Evolutionary conservation across 495 filamentous ascomycete genomes (phyloP).

Genomic region (Cercophora sp.): DNA sequence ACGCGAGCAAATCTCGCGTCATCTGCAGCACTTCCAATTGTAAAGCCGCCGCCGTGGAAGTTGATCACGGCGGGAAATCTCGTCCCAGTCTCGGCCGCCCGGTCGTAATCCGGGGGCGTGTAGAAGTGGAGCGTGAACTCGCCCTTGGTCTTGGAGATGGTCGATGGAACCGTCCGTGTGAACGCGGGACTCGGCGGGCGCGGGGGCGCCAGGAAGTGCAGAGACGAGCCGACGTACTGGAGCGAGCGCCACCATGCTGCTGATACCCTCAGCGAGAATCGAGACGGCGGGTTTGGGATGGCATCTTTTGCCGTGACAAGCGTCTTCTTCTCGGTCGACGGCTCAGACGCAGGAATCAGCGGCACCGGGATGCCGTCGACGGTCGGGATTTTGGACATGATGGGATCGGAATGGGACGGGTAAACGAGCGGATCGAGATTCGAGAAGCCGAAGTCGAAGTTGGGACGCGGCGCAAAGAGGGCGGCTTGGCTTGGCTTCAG

Average conservation of each 20-base stretch:
- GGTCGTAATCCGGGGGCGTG: conserved; percentile 59
- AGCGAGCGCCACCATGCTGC: conserved; percentile 72
- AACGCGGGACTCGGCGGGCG: conserved; percentile 65
- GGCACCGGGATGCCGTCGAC: conserved; percentile 37
- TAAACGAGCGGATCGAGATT: no score
- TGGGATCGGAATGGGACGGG: no score
- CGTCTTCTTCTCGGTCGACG: conserved; percentile 11
- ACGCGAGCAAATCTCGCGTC: conserved; percentile 65
- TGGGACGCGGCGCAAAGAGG: no score
- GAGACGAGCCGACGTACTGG: conserved; percentile 74
- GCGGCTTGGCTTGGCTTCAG: neutral
- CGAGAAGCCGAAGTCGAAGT: no score
- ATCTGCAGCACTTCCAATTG: conserved; percentile 64
- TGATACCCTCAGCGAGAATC: conserved; percentile 67
- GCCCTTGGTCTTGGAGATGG: conserved; percentile 51
- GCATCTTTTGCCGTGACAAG: conserved; percentile 36
- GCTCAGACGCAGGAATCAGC: conserved; percentile 11
- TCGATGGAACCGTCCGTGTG: conserved; percentile 57
- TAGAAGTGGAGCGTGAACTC: conserved; percentile 75
- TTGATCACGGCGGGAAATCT: conserved; percentile 64
- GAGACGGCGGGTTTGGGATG: conserved; percentile 40
- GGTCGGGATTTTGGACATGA: conserved; percentile 25
- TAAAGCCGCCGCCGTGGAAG: conserved; percentile 78
- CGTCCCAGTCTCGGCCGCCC: conserved; percentile 49
- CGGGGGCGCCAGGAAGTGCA: conserved; percentile 67